Base-by-base conservation (phyloP, 352 stramenopile species). In the Phytophthora pseudosyringae region DNA sequence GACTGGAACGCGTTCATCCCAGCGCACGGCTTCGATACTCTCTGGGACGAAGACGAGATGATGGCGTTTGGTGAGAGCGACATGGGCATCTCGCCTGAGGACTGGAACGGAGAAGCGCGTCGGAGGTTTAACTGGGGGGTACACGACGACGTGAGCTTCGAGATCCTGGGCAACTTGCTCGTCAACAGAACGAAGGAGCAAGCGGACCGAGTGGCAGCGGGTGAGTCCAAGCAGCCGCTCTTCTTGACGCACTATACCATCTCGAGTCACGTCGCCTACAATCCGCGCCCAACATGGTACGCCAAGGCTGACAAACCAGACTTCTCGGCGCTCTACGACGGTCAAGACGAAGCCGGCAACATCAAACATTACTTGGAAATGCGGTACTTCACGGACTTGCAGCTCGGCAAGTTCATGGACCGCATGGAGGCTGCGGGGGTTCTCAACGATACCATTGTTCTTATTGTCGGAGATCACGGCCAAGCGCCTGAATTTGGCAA, bases 171-270 rank as follows among this genome's bases (percentile, higher is more conserved):
- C 1, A 70, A 86, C n/a, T 29, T 88, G 9, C 55, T 88, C 16
- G 40, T 75, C n/a, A 84, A 84, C 51, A 80, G 81, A 46, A 79
- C 71, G 2, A 59, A 45, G 10, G 60, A 70, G n/a, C 78, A 88
- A 45, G 53, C 33, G 0, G 51, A 69, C n/a, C 73, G 71, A 1
- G 38, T 74, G 18, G 46, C 44, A 3, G 25, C 28, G 8, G 67
- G 65, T 0, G 44, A 80, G 11, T 31, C 46, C 1, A 84, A 81
- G 61, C 68, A 67, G 31, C 76, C 79, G 9, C 67, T 81, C 10
- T 88, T 85, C 49, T 43, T 85, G 13, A 86, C 70, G 4, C 75
- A 84, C 45, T 88, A 86, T 51, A 84, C 79, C 9, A 88, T 88
- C 61, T 85, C 74, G 8, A 86, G 75, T 26, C 80, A 89, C 67